phyloP scores from a whole-genome alignment of 331 rosid genomes.

The Malus hybrid region DNA sequence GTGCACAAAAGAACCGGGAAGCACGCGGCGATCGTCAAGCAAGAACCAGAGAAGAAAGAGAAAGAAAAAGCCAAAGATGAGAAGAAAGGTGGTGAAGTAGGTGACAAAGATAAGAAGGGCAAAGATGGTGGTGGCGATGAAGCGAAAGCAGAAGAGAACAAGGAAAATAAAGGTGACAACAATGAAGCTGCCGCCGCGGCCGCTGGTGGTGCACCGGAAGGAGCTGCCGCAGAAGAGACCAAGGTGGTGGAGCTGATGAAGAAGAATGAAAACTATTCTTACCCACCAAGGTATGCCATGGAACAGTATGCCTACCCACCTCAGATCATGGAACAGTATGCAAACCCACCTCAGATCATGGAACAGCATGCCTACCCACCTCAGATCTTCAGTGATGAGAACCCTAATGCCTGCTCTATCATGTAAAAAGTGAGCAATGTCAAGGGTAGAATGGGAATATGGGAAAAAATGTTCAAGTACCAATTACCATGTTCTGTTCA shows the following conservation, averaged over 20 bases:
- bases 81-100: conserved; percentile 29
- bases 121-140: conserved; percentile 7
- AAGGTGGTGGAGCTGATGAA: conserved; percentile 43
- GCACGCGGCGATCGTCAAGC: conserved; percentile 57
- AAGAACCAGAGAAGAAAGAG: conserved; percentile 46
- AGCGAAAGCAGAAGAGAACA: conserved; percentile 5
- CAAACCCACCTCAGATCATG: conserved; percentile 55
- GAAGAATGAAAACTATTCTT: conserved; percentile 30
- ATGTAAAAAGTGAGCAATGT: conserved; percentile 37
- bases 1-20: conserved; percentile 71
- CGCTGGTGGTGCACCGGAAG: conserved; percentile 3
- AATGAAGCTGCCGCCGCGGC: conserved; percentile 13
- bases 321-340: conserved; percentile 60
- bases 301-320: conserved; percentile 47
- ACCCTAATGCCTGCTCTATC: conserved; percentile 75
- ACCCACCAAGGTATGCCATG: conserved; percentile 29
- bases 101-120: conserved; percentile 22
- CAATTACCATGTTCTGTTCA: not conserved
- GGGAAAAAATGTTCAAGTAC: not conserved
- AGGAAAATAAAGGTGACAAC: conserved; percentile 12
- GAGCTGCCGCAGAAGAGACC: conserved; percentile 32
- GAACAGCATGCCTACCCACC: conserved; percentile 41
- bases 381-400: conserved; percentile 91
- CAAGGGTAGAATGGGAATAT: conserved; percentile 26
- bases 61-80: conserved; percentile 35